Conservation (phyloP, 495 filamentous ascomycete species). For the Penicillium coprophilum region DNA sequence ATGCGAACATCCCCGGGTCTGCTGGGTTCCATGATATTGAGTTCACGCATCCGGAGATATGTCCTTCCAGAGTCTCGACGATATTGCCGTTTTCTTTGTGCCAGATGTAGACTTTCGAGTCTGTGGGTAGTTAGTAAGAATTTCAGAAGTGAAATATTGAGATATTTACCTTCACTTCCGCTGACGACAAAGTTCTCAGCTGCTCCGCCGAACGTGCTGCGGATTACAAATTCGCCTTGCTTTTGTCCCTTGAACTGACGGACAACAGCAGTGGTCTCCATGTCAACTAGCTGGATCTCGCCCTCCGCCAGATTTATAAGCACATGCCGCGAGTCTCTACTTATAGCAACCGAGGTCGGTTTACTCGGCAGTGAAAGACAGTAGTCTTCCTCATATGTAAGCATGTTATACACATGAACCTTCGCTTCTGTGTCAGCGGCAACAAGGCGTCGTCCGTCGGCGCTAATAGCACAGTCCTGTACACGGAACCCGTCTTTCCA, state of each 20-base stretch:
- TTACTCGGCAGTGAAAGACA: constrained; percentile 64
- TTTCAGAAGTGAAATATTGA: not conserved
- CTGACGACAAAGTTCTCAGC: constrained; percentile 86
- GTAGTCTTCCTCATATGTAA: constrained; percentile 69
- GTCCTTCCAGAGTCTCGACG: constrained; percentile 74
- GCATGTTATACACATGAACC: constrained; percentile 81
- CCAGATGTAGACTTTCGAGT: constrained; percentile 83
- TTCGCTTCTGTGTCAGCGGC: constrained; percentile 68
- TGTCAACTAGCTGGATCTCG: constrained; percentile 72
- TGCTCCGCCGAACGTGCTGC: constrained; percentile 83
- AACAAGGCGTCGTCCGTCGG: constrained; percentile 74
- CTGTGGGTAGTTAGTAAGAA: constrained; percentile 43
- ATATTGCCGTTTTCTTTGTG: constrained; percentile 75
- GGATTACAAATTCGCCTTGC: constrained; percentile 71
- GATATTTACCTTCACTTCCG: constrained; percentile 78
- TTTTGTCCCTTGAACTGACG: constrained; percentile 71
- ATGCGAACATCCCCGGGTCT: constrained; percentile 83
- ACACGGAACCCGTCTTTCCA: constrained; percentile 73
- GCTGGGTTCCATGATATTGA: constrained; percentile 88
- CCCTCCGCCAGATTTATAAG: constrained; percentile 80
- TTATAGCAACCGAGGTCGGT: constrained; percentile 77
- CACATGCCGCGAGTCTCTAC: constrained; percentile 71
- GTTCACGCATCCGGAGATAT: constrained; percentile 76
- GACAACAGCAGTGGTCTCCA: constrained; percentile 69
- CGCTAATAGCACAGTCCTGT: constrained; percentile 79